Conservation (phyloP, 352 stramenopile species). For the Pythium grandisporangium region DNA sequence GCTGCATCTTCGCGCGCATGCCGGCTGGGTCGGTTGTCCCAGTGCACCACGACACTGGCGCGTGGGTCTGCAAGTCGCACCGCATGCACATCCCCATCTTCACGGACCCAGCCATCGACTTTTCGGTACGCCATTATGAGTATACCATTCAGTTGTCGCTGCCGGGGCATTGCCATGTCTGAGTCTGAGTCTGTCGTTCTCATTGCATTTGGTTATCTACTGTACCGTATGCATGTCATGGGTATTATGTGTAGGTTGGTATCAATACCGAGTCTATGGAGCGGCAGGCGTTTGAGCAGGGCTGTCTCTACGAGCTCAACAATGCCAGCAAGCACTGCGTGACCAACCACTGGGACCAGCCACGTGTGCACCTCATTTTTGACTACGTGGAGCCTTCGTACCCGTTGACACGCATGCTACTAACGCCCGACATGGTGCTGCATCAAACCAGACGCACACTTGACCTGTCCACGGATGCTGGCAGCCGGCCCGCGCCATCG, state of each 20-base stretch:
- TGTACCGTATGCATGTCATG: neutral
- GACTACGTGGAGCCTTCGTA: constrained; percentile 93
- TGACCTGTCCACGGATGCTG: constrained; percentile 83
- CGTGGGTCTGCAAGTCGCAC: constrained; percentile 95
- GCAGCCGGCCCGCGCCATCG: constrained; percentile 70
- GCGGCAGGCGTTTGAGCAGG: constrained; percentile 89
- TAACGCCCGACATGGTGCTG: constrained; percentile 88
- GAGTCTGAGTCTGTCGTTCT: no score
- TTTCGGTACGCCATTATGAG: no score
- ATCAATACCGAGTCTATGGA: constrained; percentile 75
- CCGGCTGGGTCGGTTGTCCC: constrained; percentile 93
- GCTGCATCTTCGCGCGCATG: constrained; percentile 94
- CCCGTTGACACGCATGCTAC: constrained; percentile 48
- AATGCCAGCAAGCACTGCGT: constrained; percentile 96
- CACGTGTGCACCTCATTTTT: constrained; percentile 97
- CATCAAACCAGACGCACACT: constrained; percentile 94
- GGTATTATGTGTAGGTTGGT: constrained; percentile 57
- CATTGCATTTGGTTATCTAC: neutral
- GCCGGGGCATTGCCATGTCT: no score
- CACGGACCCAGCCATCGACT: constrained; percentile 74
- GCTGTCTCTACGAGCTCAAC: constrained; percentile 98
- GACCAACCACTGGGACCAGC: constrained; percentile 86
- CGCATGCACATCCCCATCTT: constrained; percentile 96
- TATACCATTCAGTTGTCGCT: no score
- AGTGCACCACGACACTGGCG: constrained; percentile 96